Percentiles rank a stretch among this genome's conserved stretches.
phyloP scores from a whole-genome alignment of 306 rosid species.

The Fragaria vesca region DNA sequence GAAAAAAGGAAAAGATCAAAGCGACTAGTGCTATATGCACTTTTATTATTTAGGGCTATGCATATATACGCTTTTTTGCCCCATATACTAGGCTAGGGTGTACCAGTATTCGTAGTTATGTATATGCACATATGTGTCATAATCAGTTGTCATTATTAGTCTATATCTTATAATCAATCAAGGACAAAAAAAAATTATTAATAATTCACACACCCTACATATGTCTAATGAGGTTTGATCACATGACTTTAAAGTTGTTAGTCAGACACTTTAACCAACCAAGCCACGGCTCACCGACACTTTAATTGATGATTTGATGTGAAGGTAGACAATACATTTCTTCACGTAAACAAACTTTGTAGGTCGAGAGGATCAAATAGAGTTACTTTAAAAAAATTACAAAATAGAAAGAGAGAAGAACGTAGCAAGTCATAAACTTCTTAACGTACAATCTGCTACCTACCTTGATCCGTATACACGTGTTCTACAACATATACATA shows the following conservation, averaged over 20 bases:
- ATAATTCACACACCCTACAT: too few relatives aligned
- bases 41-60: neutral
- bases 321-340: neutral
- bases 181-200: neutral
- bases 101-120: neutral
- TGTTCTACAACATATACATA: neutral
- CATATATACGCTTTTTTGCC: neutral
- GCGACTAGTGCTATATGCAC: neutral
- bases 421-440: too few relatives aligned
- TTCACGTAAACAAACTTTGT: neutral
- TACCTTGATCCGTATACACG: neutral
- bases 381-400: too few relatives aligned
- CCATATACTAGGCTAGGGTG: neutral
- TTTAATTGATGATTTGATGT: neutral
- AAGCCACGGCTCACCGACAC: neutral
- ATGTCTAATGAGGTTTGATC: too few relatives aligned
- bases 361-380: neutral
- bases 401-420: too few relatives aligned
- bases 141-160: slow-evolving; percentile 2
- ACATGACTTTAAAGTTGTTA: too few relatives aligned
- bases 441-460: too few relatives aligned
- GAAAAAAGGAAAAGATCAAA: slow-evolving; percentile 8
- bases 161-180: neutral
- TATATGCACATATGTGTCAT: slow-evolving; percentile 3
- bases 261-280: too few relatives aligned